Conservation (phyloP, 176 grass and related monocot genomes). For the Cenchrus americanus region DNA sequence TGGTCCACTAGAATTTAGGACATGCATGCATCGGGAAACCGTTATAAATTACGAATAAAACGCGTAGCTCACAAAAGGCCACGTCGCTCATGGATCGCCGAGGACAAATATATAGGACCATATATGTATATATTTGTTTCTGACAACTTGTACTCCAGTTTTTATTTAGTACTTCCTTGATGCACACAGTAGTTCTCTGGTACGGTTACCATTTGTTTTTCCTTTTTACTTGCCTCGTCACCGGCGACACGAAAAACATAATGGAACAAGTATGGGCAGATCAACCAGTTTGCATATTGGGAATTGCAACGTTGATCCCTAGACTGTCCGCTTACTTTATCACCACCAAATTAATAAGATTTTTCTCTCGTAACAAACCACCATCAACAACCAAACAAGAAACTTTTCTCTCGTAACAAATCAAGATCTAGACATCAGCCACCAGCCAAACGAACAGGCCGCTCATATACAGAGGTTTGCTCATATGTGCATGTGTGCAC, state of each 20-base stretch:
- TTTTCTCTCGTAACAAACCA: too few species aligned
- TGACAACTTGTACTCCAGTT: background rate
- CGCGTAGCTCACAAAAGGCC: constrained; percentile 14
- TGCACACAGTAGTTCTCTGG: background rate
- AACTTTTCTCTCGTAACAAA: too few species aligned
- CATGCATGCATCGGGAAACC: background rate
- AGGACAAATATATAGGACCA: background rate
- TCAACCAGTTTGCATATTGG: background rate
- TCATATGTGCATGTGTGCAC: too few species aligned
- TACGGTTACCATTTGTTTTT: background rate
- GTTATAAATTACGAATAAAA: background rate
- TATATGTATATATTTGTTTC: background rate
- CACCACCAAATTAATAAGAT: too few species aligned
- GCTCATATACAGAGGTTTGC: too few species aligned
- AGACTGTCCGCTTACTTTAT: too few species aligned
- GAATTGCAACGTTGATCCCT: background rate
- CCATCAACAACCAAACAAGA: too few species aligned
- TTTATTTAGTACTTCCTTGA: background rate
- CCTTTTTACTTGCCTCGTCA: background rate
- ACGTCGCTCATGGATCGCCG: constrained; percentile 9
- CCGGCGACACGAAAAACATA: background rate
- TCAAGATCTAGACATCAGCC: too few species aligned
- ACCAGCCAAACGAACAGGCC: too few species aligned
- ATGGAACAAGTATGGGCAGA: background rate
- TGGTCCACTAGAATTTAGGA: constrained; percentile 43